Conservation (phyloP, 257 asterid species). For the Misopates orontium region DNA sequence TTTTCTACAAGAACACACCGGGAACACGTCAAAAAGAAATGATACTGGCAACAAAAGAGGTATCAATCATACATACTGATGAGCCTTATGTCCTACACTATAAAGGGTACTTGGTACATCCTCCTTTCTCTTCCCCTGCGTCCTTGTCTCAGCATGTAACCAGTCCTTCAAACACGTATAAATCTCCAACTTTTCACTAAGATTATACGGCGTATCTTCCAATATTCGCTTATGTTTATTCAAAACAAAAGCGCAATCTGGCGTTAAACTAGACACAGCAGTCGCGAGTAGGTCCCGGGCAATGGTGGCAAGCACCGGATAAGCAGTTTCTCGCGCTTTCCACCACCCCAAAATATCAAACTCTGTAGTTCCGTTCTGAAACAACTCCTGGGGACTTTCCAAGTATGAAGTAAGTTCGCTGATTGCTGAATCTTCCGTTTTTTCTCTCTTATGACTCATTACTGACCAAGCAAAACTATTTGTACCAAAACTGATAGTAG, state of each 20-base stretch:
- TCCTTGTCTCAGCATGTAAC: constrained; percentile 21
- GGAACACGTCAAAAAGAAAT: no score
- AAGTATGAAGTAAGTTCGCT: constrained; percentile 16
- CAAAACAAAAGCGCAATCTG: constrained; percentile 22
- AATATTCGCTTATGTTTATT: constrained; percentile 7
- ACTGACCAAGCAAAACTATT: constrained; percentile 21
- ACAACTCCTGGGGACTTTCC: constrained; percentile 2
- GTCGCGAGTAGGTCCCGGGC: constrained; percentile 22
- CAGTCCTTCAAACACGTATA: constrained; percentile 24
- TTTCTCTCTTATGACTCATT: constrained; percentile 7
- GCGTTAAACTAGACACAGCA: constrained; percentile 8
- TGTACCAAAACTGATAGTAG: background rate
- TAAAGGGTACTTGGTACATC: no score
- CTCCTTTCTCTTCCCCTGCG: constrained; percentile 18
- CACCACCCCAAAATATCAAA: constrained; percentile 25
- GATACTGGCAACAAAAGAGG: no score
- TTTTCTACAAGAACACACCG: background rate
- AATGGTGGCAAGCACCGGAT: constrained; percentile 24
- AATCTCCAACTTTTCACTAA: constrained; percentile 5
- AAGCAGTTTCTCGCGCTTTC: constrained; percentile 4
- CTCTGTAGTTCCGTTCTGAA: constrained; percentile 1
- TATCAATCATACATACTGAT: no score
- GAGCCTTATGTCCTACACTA: no score
- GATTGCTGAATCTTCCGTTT: constrained; percentile 1
- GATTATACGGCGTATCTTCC: background rate